These are phyloP conservation scores for Sphagnum contortum DNA, from an alignment of 225 moss, liverwort and hornwort species.

Conservation along the genomic window DNA sequence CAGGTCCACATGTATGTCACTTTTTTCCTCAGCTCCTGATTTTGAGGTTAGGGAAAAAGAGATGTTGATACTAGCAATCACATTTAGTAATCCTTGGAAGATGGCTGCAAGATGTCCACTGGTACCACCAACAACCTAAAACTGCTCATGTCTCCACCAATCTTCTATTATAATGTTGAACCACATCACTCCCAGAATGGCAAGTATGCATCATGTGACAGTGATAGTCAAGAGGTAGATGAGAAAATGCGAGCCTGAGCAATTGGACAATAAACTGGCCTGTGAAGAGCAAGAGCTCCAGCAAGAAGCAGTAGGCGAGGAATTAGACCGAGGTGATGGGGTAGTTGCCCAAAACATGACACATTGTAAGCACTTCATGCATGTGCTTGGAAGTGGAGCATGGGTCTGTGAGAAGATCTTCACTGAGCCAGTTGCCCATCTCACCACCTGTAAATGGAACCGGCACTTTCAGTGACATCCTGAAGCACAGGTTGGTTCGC, in stretches of 20 bases:
- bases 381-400: conserved; percentile 66
- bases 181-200: conserved; percentile 83
- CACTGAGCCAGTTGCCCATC: conserved; percentile 94
- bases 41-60: conserved; percentile 89
- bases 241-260: conserved; percentile 55
- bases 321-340: conserved; percentile 77
- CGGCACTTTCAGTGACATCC: too few relatives aligned
- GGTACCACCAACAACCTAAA: conserved; percentile 92
- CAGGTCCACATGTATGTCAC: conserved; percentile 65
- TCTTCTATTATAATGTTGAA: conserved; percentile 74
- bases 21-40: conserved; percentile 70
- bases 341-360: conserved; percentile 86
- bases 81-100: conserved; percentile 83
- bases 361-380: conserved; percentile 76
- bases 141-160: conserved; percentile 96
- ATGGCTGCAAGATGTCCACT: conserved; percentile 93
- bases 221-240: conserved; percentile 75
- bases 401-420: conserved; percentile 92
- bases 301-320: conserved; percentile 87
- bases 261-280: conserved; percentile 73
- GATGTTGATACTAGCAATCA: conserved; percentile 83
- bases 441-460: conserved; percentile 40
- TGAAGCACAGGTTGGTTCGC: too few relatives aligned
- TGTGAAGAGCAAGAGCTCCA: conserved; percentile 75
- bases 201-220: conserved; percentile 61